Percentiles rank a stretch among this genome's conserved stretches.
Conservation (phyloP, 108 stramenopile species). For the Nannochloropsis gaditana region DNA sequence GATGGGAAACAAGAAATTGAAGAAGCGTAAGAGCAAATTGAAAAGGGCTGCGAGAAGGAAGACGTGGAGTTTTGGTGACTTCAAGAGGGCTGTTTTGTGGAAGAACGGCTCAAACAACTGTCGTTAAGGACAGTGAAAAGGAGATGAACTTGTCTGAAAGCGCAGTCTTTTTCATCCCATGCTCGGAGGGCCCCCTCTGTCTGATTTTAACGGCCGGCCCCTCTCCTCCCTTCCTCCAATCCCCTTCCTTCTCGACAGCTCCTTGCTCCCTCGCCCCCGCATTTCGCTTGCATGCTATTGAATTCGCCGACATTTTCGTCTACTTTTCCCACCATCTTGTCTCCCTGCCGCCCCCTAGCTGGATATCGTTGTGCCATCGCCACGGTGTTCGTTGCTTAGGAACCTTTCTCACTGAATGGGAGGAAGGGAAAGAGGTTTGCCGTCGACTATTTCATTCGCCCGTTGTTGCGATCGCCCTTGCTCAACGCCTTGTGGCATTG, state of each 20-base stretch:
- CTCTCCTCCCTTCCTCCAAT: not conserved
- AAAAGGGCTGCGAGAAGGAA: not conserved
- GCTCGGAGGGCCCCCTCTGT: too few relatives aligned
- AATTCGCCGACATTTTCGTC: conserved; percentile 1
- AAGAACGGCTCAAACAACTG: too few relatives aligned
- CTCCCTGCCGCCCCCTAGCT: not conserved
- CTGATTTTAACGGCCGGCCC: too few relatives aligned
- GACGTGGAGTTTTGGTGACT: not conserved
- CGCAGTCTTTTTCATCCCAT: too few relatives aligned
- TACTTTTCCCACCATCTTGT: conserved; percentile 22
- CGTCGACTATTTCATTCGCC: not conserved
- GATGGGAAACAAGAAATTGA: too few relatives aligned
- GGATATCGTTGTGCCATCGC: not conserved
- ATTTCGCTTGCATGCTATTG: not conserved
- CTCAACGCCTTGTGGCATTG: not conserved
- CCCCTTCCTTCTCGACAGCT: not conserved
- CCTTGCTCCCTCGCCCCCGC: not conserved
- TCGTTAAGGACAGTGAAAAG: too few relatives aligned
- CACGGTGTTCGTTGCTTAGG: not conserved
- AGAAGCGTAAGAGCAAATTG: not conserved
- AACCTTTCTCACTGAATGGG: conserved; percentile 21
- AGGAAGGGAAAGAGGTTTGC: not conserved
- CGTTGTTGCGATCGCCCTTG: not conserved
- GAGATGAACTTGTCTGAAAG: too few relatives aligned
- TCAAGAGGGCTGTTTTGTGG: too few relatives aligned